Base-by-base conservation (phyloP, 352 stramenopile genomes). In the Pythium dissimile region DNA sequence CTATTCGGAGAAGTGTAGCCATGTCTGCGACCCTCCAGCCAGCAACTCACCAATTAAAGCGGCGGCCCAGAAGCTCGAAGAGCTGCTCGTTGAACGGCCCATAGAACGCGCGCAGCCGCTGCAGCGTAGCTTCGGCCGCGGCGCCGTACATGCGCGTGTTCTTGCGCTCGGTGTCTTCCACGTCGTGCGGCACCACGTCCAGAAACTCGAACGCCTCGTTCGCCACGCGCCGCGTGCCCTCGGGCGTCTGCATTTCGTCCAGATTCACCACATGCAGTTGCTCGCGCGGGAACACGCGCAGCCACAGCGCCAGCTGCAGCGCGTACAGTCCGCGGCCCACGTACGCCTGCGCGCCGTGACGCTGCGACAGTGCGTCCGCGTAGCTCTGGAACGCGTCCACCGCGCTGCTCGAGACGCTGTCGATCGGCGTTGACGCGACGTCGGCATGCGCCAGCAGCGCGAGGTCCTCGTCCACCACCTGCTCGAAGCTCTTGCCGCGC, bases 261-360 rank as follows among this genome's bases (percentile, higher is more conserved):
- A 98, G 61, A 53, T 85, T 86, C 24, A 97, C 39, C 1, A 97
- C 65, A 20, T 97, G 73, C 34, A 98, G 75, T 37, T 94, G 81
- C 23, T 96, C 73, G 26, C 66, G 70, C 1, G 71, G 67, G 65
- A 97, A 98, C 9, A 87, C 84, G n/a, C 75, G 57, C 27, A 97
- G 77, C 94, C 94, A 98, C 28, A 89, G 73, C 48, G 82, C 67
- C 47, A 98, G 70, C 67, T 98, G 91, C 26, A 98, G 60, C 23
- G 84, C 91, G 69, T 98, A 98, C 42, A 98, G 66, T 0, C 94
- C 94, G 27, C 94, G 78, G 9, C 79, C 82, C 0, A 98, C 54
- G 37, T 95, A 79, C 56, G 87, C 91, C 69, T 98, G 90, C 7
- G 69, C 67, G 39, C 81, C 84, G 49, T 92, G 77, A 12, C 62